Conservation (phyloP, 768 basidiomycete genomes). For the Mrakia frigida region DNA sequence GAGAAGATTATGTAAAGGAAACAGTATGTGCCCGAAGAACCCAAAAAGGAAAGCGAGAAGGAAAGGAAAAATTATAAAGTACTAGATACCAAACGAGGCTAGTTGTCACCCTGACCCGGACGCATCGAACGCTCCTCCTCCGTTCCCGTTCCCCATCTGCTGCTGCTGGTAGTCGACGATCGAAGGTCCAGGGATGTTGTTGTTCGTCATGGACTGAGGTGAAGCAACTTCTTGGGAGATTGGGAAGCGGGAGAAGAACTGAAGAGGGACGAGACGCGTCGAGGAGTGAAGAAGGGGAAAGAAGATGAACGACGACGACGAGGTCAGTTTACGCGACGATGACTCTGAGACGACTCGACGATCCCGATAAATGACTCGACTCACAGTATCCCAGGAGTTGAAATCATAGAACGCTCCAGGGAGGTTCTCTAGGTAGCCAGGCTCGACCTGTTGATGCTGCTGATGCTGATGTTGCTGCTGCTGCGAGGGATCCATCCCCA, state of each 20-base stretch:
- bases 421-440: conserved; percentile 38
- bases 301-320: background rate
- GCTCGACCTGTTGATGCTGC: conserved; percentile 29
- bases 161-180: background rate
- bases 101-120: background rate
- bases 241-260: conserved; percentile 19
- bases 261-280: background rate
- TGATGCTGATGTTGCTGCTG: too few species aligned
- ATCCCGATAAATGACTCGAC: background rate
- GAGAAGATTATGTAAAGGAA: too few species aligned
- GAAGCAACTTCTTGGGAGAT: background rate
- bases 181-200: background rate
- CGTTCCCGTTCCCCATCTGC: background rate
- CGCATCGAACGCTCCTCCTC: background rate
- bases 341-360: background rate
- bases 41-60: too few species aligned
- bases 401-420: conserved; percentile 40
- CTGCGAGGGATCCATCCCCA: background rate
- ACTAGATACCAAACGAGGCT: too few species aligned
- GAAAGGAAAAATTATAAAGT: too few species aligned
- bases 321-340: background rate
- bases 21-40: too few species aligned
- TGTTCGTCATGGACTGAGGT: conserved; percentile 2
- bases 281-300: background rate
- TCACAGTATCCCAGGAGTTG: conserved; percentile 34